phyloP scores from a whole-genome alignment of 2,329 filamentous ascomycete species.

The Macrophomina phaseolina region DNA sequence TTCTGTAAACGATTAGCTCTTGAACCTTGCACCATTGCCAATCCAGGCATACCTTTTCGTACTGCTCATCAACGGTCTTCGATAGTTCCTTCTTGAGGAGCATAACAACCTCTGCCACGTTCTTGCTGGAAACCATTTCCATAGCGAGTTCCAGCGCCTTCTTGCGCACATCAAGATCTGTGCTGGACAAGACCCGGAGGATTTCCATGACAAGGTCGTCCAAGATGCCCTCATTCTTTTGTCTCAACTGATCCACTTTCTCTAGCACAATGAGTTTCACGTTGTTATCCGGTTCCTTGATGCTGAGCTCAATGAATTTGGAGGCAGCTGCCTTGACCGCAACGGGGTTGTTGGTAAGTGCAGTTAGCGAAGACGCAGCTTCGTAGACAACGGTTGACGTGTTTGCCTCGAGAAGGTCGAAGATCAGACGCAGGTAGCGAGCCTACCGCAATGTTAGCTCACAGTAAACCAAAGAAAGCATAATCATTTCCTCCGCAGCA shows the following conservation, averaged over 20 bases:
- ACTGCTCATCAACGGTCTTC: constrained; percentile 98
- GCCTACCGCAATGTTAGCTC: constrained; percentile 58
- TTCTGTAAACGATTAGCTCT: constrained; percentile 58
- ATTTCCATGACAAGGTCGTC: constrained; percentile 98
- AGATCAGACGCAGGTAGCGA: constrained; percentile 90
- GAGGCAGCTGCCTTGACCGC: constrained; percentile 94
- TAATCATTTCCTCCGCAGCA: neutral
- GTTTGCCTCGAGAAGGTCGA: constrained; percentile 91
- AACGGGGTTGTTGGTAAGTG: constrained; percentile 93
- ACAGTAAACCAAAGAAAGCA: neutral
- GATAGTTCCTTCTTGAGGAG: constrained; percentile 96
- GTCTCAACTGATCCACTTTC: constrained; percentile 84
- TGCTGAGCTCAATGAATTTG: constrained; percentile 96
- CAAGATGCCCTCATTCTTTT: constrained; percentile 87
- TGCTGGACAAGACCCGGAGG: constrained; percentile 88
- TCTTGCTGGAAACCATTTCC: constrained; percentile 99
- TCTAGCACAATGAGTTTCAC: constrained; percentile 98
- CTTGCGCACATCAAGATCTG: constrained; percentile 92
- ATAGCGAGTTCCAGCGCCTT: constrained; percentile 90
- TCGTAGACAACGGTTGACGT: constrained; percentile 97
- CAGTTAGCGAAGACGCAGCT: constrained; percentile 91
- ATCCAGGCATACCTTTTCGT: constrained; percentile 70
- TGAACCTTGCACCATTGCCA: too few species aligned
- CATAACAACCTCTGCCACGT: constrained; percentile 95
- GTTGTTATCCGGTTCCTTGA: constrained; percentile 98